Evolutionary conservation across 345 rosid genomes (phyloP), one percentile per base, ranked within the genome.

Genomic region (Ceriops decandra): DNA sequence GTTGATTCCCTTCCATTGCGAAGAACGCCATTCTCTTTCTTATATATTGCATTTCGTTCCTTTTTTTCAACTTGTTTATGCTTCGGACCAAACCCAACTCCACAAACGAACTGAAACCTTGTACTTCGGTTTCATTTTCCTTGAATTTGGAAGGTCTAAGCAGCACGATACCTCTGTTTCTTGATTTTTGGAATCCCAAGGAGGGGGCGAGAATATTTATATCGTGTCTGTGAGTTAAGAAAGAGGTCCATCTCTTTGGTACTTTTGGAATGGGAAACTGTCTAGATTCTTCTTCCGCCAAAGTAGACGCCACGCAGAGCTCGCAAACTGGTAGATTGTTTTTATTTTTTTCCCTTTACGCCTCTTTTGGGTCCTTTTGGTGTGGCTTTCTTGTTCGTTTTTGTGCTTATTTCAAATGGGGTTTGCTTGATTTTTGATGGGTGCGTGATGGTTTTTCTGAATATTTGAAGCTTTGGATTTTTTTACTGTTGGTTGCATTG

Each of bases 181-280:
- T 36, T 9, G 46, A 36, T 36, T 36, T 36, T 36, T 36, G 46
- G 46, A 36, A 36, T 36, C 13, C 15, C 4, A 11, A 42, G 47
- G 13, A 11, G 16, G 16, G 47, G 16, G 2, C 16, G 8, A 42
- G 16, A 42, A 2, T 11, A 42, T 10, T 10, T 42, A 42, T 42
- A 42, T 42, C 5, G 19, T 13, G 49, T 42, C 49, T 15, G 16
- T 13, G 49, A 13, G 49, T 15, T 13, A 42, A 42, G 5, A 9
- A 56, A 56, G 59, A 10, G 31, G 59, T 4, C 7, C 24, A 13
- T 31, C 21, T 16, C 56, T 42, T 26, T 22, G 13, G 7, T 28
- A 32, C 36, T 47, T 36, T 8, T 30, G 60, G 56, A 32, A 90
- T 88, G 97, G 97, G 97, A 2, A 90, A 90, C 82, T 90, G 95